Base-by-base conservation (phyloP, 352 stramenopile species). In the Globisporangium spinosum region DNA sequence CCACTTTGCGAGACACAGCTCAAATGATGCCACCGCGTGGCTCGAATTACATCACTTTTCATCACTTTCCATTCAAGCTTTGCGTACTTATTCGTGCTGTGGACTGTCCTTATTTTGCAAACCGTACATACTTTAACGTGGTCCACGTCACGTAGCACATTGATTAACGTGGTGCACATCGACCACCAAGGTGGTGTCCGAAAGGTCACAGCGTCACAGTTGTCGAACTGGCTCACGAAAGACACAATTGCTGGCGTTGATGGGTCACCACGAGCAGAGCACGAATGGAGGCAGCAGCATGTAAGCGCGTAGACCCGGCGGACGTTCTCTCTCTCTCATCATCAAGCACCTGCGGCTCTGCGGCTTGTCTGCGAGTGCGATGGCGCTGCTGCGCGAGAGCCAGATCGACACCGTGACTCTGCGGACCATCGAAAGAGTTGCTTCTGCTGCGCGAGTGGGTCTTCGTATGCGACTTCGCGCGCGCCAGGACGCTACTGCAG, bases 241-340 rank as follows among this genome's bases (percentile, higher is more conserved):
- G 17, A 20, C 22, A 25, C 17, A 20, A 45, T 45, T 40, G 17
- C 6, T 2, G n/a, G n/a, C n/a, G n/a, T n/a, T 27, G 32, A 40
- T 38, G 54, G 27, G 12, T 12, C 29, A 29, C 27, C 29, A 32
- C 29, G 29, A 32, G 29, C 29, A 32, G 55, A 61, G 17, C 55
- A 22, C n/a, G 32, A 12, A 63, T 35, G 58, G 23, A 64, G 9
- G 7, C 38, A 15, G 38, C 38, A 45, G 4, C 38, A 27, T 15
- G n/a, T 27, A 38, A 27, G 23, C 22, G 22, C n/a, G 45, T 49
- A 7, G 45, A 60, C 25, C 22, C 68, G 15, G 67, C 22, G 8
- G 73, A 85, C 63, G 68, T 89, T 60, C 71, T 90, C n/a, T 86
- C n/a, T 86, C 80, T 58, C 75, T 90, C 45, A 70, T 92, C 43